A percentile compares a stretch with the other conserved stretches of the same genome.
Evolutionary conservation across 2,329 filamentous ascomycete species (phyloP).

Genomic region (Cladophialophora psammophila): DNA sequence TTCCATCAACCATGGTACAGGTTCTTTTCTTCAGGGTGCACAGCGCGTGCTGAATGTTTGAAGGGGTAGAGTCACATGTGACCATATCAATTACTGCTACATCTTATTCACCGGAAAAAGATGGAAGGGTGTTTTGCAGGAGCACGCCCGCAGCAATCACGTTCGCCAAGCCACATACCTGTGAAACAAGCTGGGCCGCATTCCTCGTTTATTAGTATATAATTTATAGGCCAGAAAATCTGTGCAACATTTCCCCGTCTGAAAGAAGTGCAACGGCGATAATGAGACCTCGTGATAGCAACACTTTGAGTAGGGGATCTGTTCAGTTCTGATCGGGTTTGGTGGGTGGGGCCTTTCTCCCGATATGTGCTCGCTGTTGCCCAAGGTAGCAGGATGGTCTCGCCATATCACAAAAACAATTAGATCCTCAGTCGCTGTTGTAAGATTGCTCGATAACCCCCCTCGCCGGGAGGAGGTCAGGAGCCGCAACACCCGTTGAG

Average conservation of each 20-base stretch:
- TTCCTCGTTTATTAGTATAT: background rate
- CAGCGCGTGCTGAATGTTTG: too few species aligned
- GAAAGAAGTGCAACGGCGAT: conserved; percentile 1
- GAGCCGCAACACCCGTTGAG: background rate
- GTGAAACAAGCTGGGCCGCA: too few species aligned
- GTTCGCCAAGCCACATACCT: too few species aligned
- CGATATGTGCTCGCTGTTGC: conserved; percentile 7
- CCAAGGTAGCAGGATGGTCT: conserved; percentile 3
- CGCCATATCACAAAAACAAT: conserved; percentile 6
- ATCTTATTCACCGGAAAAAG: too few species aligned
- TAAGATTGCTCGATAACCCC: background rate
- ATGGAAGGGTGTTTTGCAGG: too few species aligned
- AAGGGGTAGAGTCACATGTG: too few species aligned
- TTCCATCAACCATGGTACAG: too few species aligned
- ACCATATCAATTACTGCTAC: too few species aligned
- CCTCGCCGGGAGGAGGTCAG: background rate
- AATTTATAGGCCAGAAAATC: background rate
- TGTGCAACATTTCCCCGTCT: background rate
- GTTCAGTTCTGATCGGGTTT: conserved; percentile 3
- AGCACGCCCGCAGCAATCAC: too few species aligned
- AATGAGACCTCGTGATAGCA: background rate
- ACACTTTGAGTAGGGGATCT: conserved; percentile 3
- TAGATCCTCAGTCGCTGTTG: background rate
- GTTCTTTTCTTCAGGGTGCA: too few species aligned
- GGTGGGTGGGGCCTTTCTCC: conserved; percentile 4